Evolutionary conservation across 352 stramenopile species (phyloP).

Genomic region (Phytophthora ohioensis): DNA sequence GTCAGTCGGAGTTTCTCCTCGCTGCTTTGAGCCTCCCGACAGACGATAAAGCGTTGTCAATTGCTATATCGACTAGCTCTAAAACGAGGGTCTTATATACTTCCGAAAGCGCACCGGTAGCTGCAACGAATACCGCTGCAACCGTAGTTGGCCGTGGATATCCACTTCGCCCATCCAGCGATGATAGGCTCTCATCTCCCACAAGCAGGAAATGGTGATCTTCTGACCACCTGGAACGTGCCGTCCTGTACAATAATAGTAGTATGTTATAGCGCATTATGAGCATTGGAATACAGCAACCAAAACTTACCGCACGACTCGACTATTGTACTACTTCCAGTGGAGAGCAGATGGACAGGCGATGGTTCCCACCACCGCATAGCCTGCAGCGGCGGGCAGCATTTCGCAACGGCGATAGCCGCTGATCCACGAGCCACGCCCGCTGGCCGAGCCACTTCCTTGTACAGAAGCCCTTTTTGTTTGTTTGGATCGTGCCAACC

Average conservation of each 20-base stretch:
- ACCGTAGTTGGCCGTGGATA: slow-evolving; percentile 29
- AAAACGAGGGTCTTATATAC: slow-evolving; percentile 39
- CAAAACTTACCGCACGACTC: slow-evolving; percentile 10
- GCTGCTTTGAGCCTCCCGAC: slow-evolving; percentile 3
- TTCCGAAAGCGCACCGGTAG: slow-evolving; percentile 7
- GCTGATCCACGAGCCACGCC: not conserved
- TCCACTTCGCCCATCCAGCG: slow-evolving; percentile 26
- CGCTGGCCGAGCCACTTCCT: not conserved
- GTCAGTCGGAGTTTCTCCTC: not conserved
- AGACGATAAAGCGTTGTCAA: slow-evolving; percentile 32
- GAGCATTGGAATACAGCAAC: not conserved
- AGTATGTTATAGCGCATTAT: not conserved
- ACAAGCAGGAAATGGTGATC: slow-evolving; percentile 2
- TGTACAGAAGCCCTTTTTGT: slow-evolving; percentile 7
- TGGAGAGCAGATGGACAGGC: slow-evolving; percentile 15
- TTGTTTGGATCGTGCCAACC: slow-evolving; percentile 22
- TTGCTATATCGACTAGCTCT: slow-evolving; percentile 28
- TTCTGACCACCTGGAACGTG: slow-evolving; percentile 9
- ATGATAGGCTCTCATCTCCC: slow-evolving; percentile 11
- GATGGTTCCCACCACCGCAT: slow-evolving; percentile 8
- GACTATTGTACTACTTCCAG: not conserved
- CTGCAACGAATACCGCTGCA: slow-evolving; percentile 33
- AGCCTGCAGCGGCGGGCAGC: not conserved
- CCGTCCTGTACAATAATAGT: not conserved
- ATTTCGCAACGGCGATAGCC: not conserved